A percentile compares a stretch with the other conserved stretches of the same genome.
Evolutionary conservation across 805 yeast species (phyloP).

Genomic region (Candida koratica): DNA sequence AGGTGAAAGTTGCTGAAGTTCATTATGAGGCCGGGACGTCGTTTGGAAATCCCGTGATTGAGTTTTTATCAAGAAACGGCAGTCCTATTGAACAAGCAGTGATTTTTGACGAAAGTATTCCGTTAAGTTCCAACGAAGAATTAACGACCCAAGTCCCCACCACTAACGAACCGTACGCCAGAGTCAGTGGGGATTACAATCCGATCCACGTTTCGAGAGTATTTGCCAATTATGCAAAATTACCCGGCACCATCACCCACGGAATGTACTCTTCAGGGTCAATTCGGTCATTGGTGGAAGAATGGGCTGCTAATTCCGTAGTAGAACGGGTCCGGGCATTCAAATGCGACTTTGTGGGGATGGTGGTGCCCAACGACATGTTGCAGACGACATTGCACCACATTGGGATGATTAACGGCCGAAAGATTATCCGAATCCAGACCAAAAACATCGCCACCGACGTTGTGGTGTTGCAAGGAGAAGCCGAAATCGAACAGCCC

Average conservation of each 20-base stretch:
- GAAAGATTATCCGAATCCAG: conserved; percentile 92
- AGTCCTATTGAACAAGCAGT: conserved; percentile 91
- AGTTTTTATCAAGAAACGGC: conserved; percentile 89
- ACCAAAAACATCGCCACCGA: conserved; percentile 80
- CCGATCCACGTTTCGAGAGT: conserved; percentile 97
- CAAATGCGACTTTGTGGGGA: conserved; percentile 86
- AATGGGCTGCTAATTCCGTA: conserved; percentile 97
- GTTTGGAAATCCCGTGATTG: conserved; percentile 96
- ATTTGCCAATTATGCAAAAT: conserved; percentile 85
- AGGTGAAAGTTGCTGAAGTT: conserved; percentile 76
- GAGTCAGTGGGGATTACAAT: conserved; percentile 96
- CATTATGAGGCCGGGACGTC: conserved; percentile 88
- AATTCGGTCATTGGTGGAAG: conserved; percentile 91
- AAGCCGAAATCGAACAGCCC: conserved; percentile 99
- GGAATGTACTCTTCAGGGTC: conserved; percentile 99
- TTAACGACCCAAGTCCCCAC: conserved; percentile 81
- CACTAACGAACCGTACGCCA: conserved; percentile 94
- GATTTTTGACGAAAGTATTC: conserved; percentile 83
- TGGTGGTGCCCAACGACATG: conserved; percentile 95
- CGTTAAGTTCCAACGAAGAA: conserved; percentile 65
- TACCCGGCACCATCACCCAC: conserved; percentile 97
- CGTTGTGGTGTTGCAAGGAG: conserved; percentile 77
- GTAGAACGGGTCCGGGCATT: conserved; percentile 94
- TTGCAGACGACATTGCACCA: conserved; percentile 87
- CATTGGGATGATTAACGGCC: conserved; percentile 98